Conservation (phyloP, 352 stramenopile genomes). For the Globisporangium nunn region DNA sequence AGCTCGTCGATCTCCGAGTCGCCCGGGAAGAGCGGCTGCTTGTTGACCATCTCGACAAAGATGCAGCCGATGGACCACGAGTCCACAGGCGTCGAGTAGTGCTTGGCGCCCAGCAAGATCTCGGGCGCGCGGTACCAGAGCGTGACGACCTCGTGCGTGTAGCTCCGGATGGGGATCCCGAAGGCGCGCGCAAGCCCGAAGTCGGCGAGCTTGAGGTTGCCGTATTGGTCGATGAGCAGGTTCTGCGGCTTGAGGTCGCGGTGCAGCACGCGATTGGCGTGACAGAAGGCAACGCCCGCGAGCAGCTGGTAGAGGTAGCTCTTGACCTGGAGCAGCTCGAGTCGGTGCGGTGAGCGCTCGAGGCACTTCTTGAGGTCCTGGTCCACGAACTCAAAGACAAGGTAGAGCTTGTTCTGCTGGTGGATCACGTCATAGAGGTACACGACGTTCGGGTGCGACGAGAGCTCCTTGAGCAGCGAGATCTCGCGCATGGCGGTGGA, state of each 20-base stretch:
- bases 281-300: constrained; percentile 90
- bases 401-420: constrained; percentile 82
- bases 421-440: constrained; percentile 80
- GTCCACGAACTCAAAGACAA: constrained; percentile 86
- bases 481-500: constrained; percentile 99
- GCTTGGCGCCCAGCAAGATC: constrained; percentile 90
- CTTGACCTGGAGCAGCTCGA: constrained; percentile 79
- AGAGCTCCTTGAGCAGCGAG: constrained; percentile 95
- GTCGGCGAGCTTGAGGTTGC: constrained; percentile 89
- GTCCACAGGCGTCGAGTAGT: constrained; percentile 93
- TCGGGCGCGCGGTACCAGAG: constrained; percentile 95
- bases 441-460: constrained; percentile 93
- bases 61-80: constrained; percentile 92
- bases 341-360: constrained; percentile 89
- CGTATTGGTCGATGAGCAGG: constrained; percentile 84
- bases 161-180: constrained; percentile 78
- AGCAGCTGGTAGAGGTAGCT: constrained; percentile 80
- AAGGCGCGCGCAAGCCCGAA: constrained; percentile 90
- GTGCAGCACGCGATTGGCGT: constrained; percentile 95
- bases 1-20: constrained; percentile 99
- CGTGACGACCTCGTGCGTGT: constrained; percentile 94
- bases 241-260: constrained; percentile 98
- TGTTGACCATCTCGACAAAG: constrained; percentile 92
- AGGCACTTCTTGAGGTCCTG: constrained; percentile 87
- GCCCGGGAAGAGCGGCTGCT: constrained; percentile 84